Evolutionary conservation across 2,329 filamentous ascomycete genomes (phyloP).

Genomic region (Beauveria brongniartii): DNA sequence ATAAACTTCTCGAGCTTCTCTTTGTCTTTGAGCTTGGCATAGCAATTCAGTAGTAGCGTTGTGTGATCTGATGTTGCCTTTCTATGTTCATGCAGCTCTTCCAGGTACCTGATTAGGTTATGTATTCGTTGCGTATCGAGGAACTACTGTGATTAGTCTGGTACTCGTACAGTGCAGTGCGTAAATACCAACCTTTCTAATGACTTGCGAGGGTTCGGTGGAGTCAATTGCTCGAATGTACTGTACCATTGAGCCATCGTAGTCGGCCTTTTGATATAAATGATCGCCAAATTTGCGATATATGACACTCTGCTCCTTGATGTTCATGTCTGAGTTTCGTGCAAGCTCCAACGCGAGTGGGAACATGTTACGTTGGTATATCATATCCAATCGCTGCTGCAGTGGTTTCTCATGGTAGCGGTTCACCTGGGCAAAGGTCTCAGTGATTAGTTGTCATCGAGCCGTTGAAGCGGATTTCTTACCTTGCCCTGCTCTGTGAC

Average conservation of each 20-base stretch:
- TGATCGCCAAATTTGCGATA: conserved; percentile 92
- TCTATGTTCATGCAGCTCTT: conserved; percentile 90
- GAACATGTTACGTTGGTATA: conserved; percentile 91
- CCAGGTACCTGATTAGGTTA: conserved; percentile 93
- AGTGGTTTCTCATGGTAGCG: conserved; percentile 87
- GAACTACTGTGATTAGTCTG: conserved; percentile 49
- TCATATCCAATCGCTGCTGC: conserved; percentile 82
- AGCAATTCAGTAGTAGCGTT: conserved; percentile 89
- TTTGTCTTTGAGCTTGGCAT: conserved; percentile 95
- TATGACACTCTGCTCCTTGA: conserved; percentile 78
- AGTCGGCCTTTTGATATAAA: conserved; percentile 89
- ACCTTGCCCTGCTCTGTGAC: conserved; percentile 89
- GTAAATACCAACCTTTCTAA: conserved; percentile 61
- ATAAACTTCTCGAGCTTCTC: conserved; percentile 95
- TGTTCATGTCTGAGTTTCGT: conserved; percentile 76
- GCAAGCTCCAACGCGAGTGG: conserved; percentile 86
- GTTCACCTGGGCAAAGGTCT: conserved; percentile 48
- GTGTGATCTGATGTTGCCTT: conserved; percentile 94
- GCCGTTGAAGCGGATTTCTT: conserved; percentile 15
- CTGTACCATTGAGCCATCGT: conserved; percentile 97
- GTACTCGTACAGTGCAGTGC: rapidly evolving
- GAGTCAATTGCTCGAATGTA: conserved; percentile 94
- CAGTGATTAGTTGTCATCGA: not conserved
- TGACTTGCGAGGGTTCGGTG: conserved; percentile 92
- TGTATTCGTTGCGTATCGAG: conserved; percentile 96